Percentiles rank a stretch among this genome's conserved stretches.
Evolutionary conservation across 345 rosid species (phyloP).

Genomic region (Populus ilicifolia): DNA sequence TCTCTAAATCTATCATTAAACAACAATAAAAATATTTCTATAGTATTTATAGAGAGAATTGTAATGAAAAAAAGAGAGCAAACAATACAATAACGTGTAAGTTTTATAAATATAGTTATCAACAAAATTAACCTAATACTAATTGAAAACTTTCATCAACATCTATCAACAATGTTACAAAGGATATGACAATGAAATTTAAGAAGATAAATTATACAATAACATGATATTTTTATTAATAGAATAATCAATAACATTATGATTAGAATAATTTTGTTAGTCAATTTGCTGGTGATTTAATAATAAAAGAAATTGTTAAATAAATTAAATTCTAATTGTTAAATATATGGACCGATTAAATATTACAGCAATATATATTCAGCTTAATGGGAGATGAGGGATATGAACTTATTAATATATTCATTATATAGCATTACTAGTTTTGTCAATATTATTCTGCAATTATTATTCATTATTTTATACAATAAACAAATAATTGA

Average conservation of each 20-base stretch:
- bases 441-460: background rate
- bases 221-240: too few species aligned
- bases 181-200: too few species aligned
- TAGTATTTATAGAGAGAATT: too few species aligned
- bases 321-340: background rate
- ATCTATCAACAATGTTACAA: too few species aligned
- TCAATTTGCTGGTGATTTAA: too few species aligned
- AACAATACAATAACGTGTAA: too few species aligned
- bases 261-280: too few species aligned
- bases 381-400: background rate
- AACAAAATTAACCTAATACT: accelerated
- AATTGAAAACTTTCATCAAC: accelerated
- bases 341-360: background rate
- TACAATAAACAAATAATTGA: too few species aligned
- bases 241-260: too few species aligned
- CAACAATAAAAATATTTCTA: too few species aligned
- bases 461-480: background rate
- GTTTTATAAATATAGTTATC: too few species aligned
- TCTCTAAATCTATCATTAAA: too few species aligned
- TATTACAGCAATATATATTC: background rate
- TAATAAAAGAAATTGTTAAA: background rate
- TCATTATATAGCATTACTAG: background rate
- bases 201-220: accelerated
- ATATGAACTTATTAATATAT: background rate
- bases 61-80: accelerated